A percentile compares a stretch with the other conserved stretches of the same genome.
Evolutionary conservation across 2,329 filamentous ascomycete genomes (phyloP).

Genomic region (Scortechinia acanthostroma): DNA sequence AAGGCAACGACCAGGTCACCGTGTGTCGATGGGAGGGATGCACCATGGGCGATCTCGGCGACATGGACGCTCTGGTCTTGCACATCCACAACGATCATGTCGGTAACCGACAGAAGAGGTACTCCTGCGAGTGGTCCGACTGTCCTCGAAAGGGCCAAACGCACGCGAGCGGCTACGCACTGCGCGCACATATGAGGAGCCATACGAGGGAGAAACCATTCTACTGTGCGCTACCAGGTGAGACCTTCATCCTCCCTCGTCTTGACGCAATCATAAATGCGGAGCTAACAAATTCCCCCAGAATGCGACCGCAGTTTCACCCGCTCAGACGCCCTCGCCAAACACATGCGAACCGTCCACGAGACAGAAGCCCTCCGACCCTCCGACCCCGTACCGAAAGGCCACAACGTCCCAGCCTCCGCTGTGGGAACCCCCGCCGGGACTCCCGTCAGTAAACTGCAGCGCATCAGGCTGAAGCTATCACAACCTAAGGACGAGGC

Average conservation of each 20-base stretch:
- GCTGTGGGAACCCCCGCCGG: constrained; percentile 15
- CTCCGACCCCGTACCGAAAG: not conserved
- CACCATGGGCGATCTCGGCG: constrained; percentile 38
- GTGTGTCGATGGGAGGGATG: constrained; percentile 48
- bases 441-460: constrained; percentile 30
- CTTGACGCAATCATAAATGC: too few species aligned
- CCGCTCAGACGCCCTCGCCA: constrained; percentile 67
- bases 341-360: constrained; percentile 74
- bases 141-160: constrained; percentile 63
- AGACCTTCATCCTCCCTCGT: constrained; percentile 24
- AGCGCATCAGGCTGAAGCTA: constrained; percentile 21
- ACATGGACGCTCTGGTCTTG: constrained; percentile 49
- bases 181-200: constrained; percentile 70
- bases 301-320: constrained; percentile 75
- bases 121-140: constrained; percentile 68
- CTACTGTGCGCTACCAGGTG: constrained; percentile 66
- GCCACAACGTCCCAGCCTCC: not conserved
- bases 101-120: constrained; percentile 63
- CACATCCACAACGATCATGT: constrained; percentile 66
- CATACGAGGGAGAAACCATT: constrained; percentile 75
- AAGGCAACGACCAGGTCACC: constrained; percentile 39
- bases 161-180: constrained; percentile 67
- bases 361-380: constrained; percentile 64
- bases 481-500: constrained; percentile 16
- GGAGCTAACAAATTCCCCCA: constrained; percentile 37